Base-by-base conservation (phyloP, 163 green algal species). In the Scenedesmus sp. region DNA sequence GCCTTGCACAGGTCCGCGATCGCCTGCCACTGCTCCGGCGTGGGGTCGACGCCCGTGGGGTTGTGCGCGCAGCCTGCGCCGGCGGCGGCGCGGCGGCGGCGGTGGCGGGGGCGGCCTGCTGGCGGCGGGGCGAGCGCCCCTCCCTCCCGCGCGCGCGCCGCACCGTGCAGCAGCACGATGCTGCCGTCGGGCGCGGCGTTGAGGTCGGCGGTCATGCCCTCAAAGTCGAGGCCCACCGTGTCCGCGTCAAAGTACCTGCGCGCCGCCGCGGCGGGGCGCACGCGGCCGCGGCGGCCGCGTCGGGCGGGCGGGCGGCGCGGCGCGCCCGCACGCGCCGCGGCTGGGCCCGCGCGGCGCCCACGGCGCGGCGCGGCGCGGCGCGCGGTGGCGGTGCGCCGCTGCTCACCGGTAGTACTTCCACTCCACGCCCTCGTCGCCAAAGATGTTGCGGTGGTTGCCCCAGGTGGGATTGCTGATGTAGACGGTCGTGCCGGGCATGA, bases 371-470 rank as follows among this genome's bases (percentile, higher is more conserved):
- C n/a, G n/a, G n/a, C n/a, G n/a, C n/a, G n/a, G n/a, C n/a, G n/a
- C n/a, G 39, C 39, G 39, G 7, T 47, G 39, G 7, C 7, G 39
- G 10, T 47, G 39, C 39, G 10, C 39, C 39, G 6, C 39, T 58
- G 29, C 75, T 5, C 60, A 95, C 83, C 92, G 83, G 69, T 77
- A 77, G 91, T 98, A 99, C 83, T 93, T 88, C 92, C 91, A 97
- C 77, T 94, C 77, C 33, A 98, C 92, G 4, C 90, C 90, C 36
- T 94, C 91, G 58, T 98, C 95, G 0, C 81, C 84, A 72, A 98
- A 98, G 83, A 99, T 98, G 89, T 98, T 98, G 63, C 91, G 88
- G 90, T 97, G 96, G 89, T 99, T 98, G 75, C 92, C 93, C 93
- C 93, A 97, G 9, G 92, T 97, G 48, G 92, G 92, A 70, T 94